A percentile compares a stretch with the other conserved stretches of the same genome.
Evolutionary conservation across 2,329 filamentous ascomycete genomes (phyloP).

Genomic region (Eutypa lata): DNA sequence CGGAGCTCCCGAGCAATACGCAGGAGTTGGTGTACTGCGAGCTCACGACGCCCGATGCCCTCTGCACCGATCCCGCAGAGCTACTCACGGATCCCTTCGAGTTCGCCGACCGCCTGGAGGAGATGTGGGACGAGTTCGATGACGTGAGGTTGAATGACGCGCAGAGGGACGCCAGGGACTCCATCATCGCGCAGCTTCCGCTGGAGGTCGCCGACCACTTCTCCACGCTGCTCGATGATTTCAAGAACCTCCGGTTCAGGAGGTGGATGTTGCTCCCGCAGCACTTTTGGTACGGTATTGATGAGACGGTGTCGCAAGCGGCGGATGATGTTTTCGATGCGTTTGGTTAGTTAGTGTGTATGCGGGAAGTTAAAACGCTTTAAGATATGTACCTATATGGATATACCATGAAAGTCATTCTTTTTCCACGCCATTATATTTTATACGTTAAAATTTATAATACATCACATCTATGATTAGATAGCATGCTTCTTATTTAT

Average conservation of each 20-base stretch:
- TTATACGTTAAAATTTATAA: too few species aligned
- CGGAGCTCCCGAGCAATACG: slow-evolving; percentile 5
- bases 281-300: slow-evolving; percentile 20
- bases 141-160: slow-evolving; percentile 10
- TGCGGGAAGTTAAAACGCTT: too few species aligned
- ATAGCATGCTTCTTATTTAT: too few species aligned
- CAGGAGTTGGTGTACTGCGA: slow-evolving; percentile 13
- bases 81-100: slow-evolving; percentile 8
- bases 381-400: too few species aligned
- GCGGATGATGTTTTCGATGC: not conserved
- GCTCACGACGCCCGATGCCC: slow-evolving; percentile 10
- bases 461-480: too few species aligned
- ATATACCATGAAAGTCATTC: too few species aligned
- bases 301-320: slow-evolving; percentile 9
- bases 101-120: slow-evolving; percentile 10
- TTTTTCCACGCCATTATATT: too few species aligned
- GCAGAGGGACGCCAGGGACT: slow-evolving; percentile 9
- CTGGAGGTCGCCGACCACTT: slow-evolving; percentile 9
- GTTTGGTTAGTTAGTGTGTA: not conserved
- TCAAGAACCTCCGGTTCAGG: slow-evolving; percentile 8
- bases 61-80: slow-evolving; percentile 10
- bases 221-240: slow-evolving; percentile 9
- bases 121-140: slow-evolving; percentile 11
- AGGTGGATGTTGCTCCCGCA: slow-evolving; percentile 17
- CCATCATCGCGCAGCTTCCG: slow-evolving; percentile 9